Percentiles rank a stretch among this genome's conserved stretches.
These are phyloP conservation scores for Aspergillus sojae DNA, from an alignment of 2,329 filamentous ascomycete genomes.

Conservation along the genomic window DNA sequence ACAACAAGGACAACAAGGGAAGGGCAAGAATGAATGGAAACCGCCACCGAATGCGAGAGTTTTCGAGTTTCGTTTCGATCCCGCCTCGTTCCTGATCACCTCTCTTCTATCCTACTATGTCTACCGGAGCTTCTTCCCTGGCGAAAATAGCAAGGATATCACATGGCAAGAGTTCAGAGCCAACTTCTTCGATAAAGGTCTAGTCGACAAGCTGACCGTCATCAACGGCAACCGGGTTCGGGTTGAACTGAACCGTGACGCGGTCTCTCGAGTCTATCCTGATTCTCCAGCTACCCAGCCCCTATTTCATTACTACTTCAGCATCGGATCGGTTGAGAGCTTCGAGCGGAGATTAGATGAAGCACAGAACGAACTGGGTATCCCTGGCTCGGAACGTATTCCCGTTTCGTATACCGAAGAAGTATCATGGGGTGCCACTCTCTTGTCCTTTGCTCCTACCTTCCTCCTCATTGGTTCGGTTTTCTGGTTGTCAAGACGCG, in stretches of 20 bases:
- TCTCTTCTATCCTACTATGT: constrained; percentile 65
- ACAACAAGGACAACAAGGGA: constrained; percentile 28
- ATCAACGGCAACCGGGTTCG: constrained; percentile 77
- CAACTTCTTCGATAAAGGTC: constrained; percentile 91
- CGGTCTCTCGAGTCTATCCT: constrained; percentile 70
- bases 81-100: constrained; percentile 58
- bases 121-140: constrained; percentile 67
- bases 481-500: constrained; percentile 76
- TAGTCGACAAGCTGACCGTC: constrained; percentile 88
- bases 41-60: constrained; percentile 38
- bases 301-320: constrained; percentile 86
- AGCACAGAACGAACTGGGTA: constrained; percentile 83
- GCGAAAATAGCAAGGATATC: constrained; percentile 74
- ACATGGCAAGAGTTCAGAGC: constrained; percentile 97
- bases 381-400: constrained; percentile 85
- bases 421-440: constrained; percentile 69
- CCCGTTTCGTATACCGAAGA: constrained; percentile 86
- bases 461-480: constrained; percentile 82
- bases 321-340: constrained; percentile 88
- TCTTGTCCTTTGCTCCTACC: constrained; percentile 84
- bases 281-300: constrained; percentile 70
- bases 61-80: constrained; percentile 56
- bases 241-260: constrained; percentile 77
- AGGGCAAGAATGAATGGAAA: constrained; percentile 31
- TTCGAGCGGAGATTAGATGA: constrained; percentile 89